Evolutionary conservation across 2,329 filamentous ascomycete genomes (phyloP).

Genomic region (Ophiocordyceps camponoti-floridani): DNA sequence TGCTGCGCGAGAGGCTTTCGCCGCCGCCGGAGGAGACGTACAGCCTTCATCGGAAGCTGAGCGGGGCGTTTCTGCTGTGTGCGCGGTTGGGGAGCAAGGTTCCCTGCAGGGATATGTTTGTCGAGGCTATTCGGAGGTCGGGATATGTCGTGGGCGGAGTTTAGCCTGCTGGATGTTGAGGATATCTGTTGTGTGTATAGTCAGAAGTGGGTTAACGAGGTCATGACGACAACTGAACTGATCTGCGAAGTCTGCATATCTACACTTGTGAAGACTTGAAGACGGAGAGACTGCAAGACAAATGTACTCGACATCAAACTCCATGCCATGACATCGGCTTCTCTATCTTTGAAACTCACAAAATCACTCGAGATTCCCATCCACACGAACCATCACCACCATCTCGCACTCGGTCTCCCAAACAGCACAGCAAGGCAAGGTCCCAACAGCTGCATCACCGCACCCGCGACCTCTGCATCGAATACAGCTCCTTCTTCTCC

Average conservation of each 20-base stretch:
- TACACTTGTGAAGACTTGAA: too few relatives aligned
- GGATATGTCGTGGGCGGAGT: slow-evolving; percentile 9
- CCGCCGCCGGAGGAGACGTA: slow-evolving; percentile 97
- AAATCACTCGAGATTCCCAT: too few relatives aligned
- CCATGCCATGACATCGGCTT: too few relatives aligned
- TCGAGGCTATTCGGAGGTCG: slow-evolving; percentile 26
- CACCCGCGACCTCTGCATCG: slow-evolving; percentile 13
- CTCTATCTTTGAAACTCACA: too few relatives aligned
- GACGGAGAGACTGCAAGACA: too few relatives aligned
- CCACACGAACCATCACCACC: too few relatives aligned
- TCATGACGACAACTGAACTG: too few relatives aligned
- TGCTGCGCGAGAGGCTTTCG: slow-evolving; percentile 74
- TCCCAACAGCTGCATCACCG: neutral
- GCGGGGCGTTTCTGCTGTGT: slow-evolving; percentile 85
- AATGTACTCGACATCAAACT: too few relatives aligned
- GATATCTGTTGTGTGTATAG: too few relatives aligned
- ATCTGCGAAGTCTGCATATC: too few relatives aligned
- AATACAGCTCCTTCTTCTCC: slow-evolving; percentile 59
- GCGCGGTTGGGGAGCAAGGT: slow-evolving; percentile 73
- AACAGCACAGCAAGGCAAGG: neutral
- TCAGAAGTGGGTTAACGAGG: too few relatives aligned
- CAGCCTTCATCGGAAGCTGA: slow-evolving; percentile 83
- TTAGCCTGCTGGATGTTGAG: neutral
- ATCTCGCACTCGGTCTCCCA: too few relatives aligned
- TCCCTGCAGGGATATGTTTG: slow-evolving; percentile 64